Base-by-base conservation (phyloP, 2,329 filamentous ascomycete species). In the Apiospora koreana region DNA sequence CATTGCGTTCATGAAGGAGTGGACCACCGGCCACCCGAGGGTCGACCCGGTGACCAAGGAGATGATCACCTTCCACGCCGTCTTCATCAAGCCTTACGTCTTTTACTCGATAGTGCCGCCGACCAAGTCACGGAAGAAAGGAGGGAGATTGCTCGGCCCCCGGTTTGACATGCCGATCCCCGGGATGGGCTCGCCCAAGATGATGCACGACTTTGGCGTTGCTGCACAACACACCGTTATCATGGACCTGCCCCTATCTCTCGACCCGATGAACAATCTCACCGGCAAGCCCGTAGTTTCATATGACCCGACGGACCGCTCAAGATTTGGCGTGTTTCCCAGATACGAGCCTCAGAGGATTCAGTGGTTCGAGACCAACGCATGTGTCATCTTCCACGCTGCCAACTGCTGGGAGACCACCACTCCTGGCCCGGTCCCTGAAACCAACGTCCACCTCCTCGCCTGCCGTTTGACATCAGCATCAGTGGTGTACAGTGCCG, bases 171-270 rank as follows among this genome's bases (percentile, higher is more conserved):
- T 83, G 8, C 82, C 89, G 0, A 84, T 93, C 0, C 86, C 89
- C 0, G 90, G 91, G 0, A 83, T 93, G 35, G 82, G 83, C 4
- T 87, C 87, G 1, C 88, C 90, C 1, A 92, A 91, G 76, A 91
- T 93, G 86, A 93, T 93, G 90, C 92, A 93, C 76, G 91, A 93
- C 77, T 93, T 93, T 79, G 91, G 91, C 18, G 91, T 91, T 1
- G 92, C 91, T 1, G 83, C 81, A 6, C 78, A 76, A 6, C 86
- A 92, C 74, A 92, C 91, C 0, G 81, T 93, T 46, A 92, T 93
- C 69, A 86, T 93, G 80, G 91, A 94, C 75, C 82, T 93, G 12
- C 92, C 92, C 0, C 81, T 93, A 0, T 88, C 87, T 0, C 81
- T 93, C 1, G 87, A 92, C 71, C 90, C 91, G 0, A 76, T 89